These are phyloP conservation scores for Eucalyptus pauciflora DNA, from an alignment of 345 rosid species.

Conservation along the genomic window DNA sequence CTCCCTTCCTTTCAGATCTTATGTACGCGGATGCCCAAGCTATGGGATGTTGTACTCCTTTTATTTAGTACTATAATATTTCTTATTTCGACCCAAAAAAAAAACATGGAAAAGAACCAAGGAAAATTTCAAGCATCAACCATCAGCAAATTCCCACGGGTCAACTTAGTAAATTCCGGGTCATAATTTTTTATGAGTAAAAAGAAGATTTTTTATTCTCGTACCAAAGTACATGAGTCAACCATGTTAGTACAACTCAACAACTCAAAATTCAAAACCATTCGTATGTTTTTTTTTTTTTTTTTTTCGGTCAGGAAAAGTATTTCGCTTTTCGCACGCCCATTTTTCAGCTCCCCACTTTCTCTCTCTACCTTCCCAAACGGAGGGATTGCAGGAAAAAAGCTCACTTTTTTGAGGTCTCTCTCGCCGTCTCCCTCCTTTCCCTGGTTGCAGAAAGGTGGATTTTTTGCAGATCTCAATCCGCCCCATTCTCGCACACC, in stretches of 20 bases:
- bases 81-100: no score
- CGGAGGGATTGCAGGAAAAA: background rate
- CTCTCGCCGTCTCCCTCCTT: background rate
- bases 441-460: background rate
- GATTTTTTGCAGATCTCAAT: background rate
- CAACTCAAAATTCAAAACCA: background rate
- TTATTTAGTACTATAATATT: no score
- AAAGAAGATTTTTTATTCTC: background rate
- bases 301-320: no score
- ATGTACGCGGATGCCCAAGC: no score
- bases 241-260: background rate
- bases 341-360: no score
- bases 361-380: background rate
- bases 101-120: no score
- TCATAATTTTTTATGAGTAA: background rate
- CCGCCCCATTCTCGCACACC: background rate
- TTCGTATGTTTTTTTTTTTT: background rate
- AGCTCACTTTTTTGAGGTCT: background rate
- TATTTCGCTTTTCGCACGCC: no score
- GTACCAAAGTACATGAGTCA: background rate
- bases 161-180: background rate
- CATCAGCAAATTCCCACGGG: background rate
- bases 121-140: background rate
- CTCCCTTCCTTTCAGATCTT: no score
- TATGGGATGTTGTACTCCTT: no score